Conservation (phyloP, 108 stramenopile species). For the Cyclotella atomus region DNA sequence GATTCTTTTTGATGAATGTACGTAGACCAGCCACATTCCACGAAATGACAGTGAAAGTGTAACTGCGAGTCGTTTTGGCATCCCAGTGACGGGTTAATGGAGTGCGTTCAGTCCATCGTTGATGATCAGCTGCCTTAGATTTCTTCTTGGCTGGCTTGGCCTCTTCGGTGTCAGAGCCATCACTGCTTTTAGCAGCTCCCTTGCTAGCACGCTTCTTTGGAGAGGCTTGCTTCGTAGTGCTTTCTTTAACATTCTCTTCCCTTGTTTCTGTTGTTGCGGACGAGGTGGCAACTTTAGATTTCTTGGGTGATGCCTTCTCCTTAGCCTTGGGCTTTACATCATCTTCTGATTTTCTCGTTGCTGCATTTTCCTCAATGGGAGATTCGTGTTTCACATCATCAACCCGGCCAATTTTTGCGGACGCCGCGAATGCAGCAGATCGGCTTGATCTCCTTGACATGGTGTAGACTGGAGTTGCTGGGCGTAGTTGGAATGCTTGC, state of each 20-base stretch:
- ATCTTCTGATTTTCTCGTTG: not conserved
- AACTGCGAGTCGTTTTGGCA: conserved; percentile 46
- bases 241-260: no score
- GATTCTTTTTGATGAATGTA: conserved; percentile 76
- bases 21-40: conserved; percentile 96
- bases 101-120: conserved; percentile 79
- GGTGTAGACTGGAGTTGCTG: not conserved
- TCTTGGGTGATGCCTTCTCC: not conserved
- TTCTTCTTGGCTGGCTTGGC: conserved; percentile 17
- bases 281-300: not conserved
- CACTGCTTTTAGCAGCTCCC: not conserved
- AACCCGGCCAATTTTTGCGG: not conserved
- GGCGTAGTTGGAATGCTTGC: not conserved
- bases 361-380: not conserved
- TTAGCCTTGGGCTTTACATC: not conserved
- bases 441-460: conserved; percentile 29
- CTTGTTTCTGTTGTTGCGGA: not conserved
- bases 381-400: conserved; percentile 1
- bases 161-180: conserved; percentile 9
- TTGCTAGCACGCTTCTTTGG: not conserved
- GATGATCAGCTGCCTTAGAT: conserved; percentile 47
- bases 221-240: not conserved
- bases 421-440: not conserved
- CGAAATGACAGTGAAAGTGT: conserved; percentile 80
- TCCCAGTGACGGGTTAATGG: conserved; percentile 70